Base-by-base conservation (phyloP, 2,329 filamentous ascomycete species). In the Fusarium xyrophilum region DNA sequence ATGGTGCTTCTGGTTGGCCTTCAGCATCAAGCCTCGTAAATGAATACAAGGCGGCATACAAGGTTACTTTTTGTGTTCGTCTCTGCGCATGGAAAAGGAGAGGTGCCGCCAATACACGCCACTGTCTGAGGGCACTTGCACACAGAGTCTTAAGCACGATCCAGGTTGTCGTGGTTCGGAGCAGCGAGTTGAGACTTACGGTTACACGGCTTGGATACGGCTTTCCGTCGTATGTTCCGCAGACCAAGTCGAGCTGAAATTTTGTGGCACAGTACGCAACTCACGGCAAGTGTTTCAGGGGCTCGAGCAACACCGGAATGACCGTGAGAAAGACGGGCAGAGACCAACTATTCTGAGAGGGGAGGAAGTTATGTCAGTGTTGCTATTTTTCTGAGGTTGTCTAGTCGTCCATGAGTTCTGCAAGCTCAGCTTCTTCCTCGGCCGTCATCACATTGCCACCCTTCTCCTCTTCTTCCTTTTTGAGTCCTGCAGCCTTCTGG, bases 361-460 rank as follows among this genome's bases (percentile, higher is more conserved):
- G 23, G 28, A 14, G 15, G 27, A 33, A 39, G 19, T 39, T 14
- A 53, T 55, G 39, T 17, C 33, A 46, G 32, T 35, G 19, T 53
- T 54, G 32, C 32, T 39, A 55, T 55, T 36, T 56, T 40, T 8
- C 33, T 23, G 54, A 12, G 17, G 32, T 27, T 23, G 36, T 59
- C 68, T 78, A 85, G 67, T 92, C 89, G 66, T 90, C 93, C 92
- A 99, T 92, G 76, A 99, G 80, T 68, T 94, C 96, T 17, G 93
- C 94, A 68, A 99, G 83, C 78, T 98, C 96, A 7, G 91, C 90
- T 79, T 98, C 95, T 78, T 99, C 96, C 72, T 98, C 95, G 15
- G 88, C 91, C 8, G 93, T 97, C 79, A 97, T 81, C 75, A 89
- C 64, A 39, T 83, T 81, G 67, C 80, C 80, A 35, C 78, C 78